Evolutionary conservation across 805 yeast genomes (phyloP).

Genomic region (Ogataea glucozyma): DNA sequence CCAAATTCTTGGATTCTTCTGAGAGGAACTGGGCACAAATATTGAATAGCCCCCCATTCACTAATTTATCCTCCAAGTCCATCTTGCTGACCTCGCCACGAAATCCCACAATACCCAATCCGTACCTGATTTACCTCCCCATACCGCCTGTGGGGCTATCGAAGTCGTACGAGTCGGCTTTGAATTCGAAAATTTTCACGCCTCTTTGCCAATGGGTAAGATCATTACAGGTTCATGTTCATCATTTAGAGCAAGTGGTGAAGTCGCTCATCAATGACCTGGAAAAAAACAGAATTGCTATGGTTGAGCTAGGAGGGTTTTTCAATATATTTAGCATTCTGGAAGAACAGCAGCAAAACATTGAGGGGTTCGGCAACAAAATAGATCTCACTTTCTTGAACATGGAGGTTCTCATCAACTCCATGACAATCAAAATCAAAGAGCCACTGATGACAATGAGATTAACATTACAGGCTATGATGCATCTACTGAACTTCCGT

Average conservation of each 20-base stretch:
- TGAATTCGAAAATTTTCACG: conserved; percentile 27
- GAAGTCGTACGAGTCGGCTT: conserved; percentile 29
- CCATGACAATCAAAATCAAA: conserved; percentile 44
- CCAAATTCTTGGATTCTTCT: conserved; percentile 52
- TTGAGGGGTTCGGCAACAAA: conserved; percentile 55
- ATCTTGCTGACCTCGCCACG: conserved; percentile 50
- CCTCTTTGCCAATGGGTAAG: conserved; percentile 30
- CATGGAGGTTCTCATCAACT: conserved; percentile 44
- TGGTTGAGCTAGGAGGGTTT: conserved; percentile 57
- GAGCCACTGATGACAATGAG: conserved; percentile 53
- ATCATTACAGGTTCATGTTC: conserved; percentile 16
- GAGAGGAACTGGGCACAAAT: conserved; percentile 54
- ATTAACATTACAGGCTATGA: conserved; percentile 44
- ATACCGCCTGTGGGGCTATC: conserved; percentile 35
- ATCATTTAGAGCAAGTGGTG: conserved; percentile 38
- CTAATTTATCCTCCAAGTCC: conserved; percentile 47
- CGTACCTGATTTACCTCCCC: conserved; percentile 52
- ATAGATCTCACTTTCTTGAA: conserved; percentile 52
- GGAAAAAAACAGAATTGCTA: conserved; percentile 38
- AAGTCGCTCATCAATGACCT: conserved; percentile 42
- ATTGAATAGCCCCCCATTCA: conserved; percentile 37
- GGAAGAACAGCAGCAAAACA: conserved; percentile 36
- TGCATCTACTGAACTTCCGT: conserved; percentile 49
- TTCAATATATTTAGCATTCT: conserved; percentile 55
- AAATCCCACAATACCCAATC: conserved; percentile 54